Conservation (phyloP, 768 basidiomycete genomes). For the Pleurotus salmoneostramineus region DNA sequence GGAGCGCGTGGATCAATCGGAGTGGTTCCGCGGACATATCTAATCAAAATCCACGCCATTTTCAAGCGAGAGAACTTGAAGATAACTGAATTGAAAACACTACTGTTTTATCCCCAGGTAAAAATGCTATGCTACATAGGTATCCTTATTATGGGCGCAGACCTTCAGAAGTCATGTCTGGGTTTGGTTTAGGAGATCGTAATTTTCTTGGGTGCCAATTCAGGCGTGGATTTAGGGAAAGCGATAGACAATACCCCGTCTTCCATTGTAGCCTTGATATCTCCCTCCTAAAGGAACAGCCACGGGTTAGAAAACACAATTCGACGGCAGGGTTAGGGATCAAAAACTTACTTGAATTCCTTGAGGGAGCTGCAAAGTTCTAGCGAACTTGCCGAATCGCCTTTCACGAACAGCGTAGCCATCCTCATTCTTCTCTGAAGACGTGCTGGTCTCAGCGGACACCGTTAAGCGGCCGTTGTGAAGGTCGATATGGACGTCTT, state of each 20-base stretch:
- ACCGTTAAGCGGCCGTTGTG: constrained; percentile 47
- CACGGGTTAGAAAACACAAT: background rate
- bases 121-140: background rate
- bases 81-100: too few relatives aligned
- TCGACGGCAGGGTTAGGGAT: background rate
- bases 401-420: constrained; percentile 49
- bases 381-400: constrained; percentile 39
- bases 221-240: constrained; percentile 42
- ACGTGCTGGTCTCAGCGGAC: constrained; percentile 42
- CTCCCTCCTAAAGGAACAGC: background rate
- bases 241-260: constrained; percentile 43
- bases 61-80: too few relatives aligned
- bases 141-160: background rate
- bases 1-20: too few relatives aligned
- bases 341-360: constrained; percentile 42
- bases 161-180: background rate
- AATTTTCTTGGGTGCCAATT: constrained; percentile 43
- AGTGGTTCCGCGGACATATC: too few relatives aligned
- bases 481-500: constrained; percentile 51
- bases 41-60: too few relatives aligned
- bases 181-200: constrained; percentile 13
- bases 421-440: constrained; percentile 29
- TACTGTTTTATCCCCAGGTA: too few relatives aligned
- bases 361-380: constrained; percentile 47
- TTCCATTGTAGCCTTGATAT: constrained; percentile 42